Percentiles rank a stretch among this genome's conserved stretches.
phyloP scores from a whole-genome alignment of 148 eudicot species.

The Rhododendron mucronatum region DNA sequence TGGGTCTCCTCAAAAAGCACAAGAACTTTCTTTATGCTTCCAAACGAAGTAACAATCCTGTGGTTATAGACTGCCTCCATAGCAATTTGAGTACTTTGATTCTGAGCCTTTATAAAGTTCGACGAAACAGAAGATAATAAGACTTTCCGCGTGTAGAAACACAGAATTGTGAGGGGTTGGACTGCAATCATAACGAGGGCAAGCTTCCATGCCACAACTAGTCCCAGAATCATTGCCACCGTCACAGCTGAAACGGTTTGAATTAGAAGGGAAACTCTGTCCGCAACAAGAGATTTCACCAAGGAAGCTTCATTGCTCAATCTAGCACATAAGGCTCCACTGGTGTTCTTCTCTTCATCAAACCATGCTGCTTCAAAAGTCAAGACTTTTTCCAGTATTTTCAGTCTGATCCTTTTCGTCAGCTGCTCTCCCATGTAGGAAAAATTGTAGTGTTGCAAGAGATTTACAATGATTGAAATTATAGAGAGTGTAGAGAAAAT shows the following conservation, averaged over 20 bases:
- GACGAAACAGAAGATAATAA: slow-evolving; percentile 54
- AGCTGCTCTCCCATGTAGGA: slow-evolving; percentile 79
- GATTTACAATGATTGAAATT: slow-evolving; percentile 54
- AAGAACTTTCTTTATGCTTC: slow-evolving; percentile 54
- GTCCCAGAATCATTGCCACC: slow-evolving; percentile 74
- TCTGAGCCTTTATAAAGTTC: slow-evolving; percentile 63
- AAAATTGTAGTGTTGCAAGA: slow-evolving; percentile 65
- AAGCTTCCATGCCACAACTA: slow-evolving; percentile 81
- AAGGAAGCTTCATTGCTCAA: slow-evolving; percentile 70
- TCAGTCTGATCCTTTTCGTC: slow-evolving; percentile 64
- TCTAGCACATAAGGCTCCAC: slow-evolving; percentile 65
- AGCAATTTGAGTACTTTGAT: slow-evolving; percentile 75
- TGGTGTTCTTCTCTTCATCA: slow-evolving; percentile 76
- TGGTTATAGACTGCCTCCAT: slow-evolving; percentile 89
- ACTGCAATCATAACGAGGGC: slow-evolving; percentile 91
- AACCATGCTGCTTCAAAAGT: slow-evolving; percentile 88
- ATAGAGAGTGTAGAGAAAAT: slow-evolving; percentile 59
- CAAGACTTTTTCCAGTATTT: slow-evolving; percentile 66
- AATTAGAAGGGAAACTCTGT: slow-evolving; percentile 62
- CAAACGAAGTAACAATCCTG: slow-evolving; percentile 75
- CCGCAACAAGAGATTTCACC: slow-evolving; percentile 85
- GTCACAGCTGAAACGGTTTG: slow-evolving; percentile 69
- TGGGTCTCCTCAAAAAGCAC: slow-evolving; percentile 76
- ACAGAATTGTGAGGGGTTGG: slow-evolving; percentile 79
- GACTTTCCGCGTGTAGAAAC: slow-evolving; percentile 77